A percentile compares a stretch with the other conserved stretches of the same genome.
Evolutionary conservation across 139 green algal species (phyloP).

Genomic region (Trebouxia sp.): DNA sequence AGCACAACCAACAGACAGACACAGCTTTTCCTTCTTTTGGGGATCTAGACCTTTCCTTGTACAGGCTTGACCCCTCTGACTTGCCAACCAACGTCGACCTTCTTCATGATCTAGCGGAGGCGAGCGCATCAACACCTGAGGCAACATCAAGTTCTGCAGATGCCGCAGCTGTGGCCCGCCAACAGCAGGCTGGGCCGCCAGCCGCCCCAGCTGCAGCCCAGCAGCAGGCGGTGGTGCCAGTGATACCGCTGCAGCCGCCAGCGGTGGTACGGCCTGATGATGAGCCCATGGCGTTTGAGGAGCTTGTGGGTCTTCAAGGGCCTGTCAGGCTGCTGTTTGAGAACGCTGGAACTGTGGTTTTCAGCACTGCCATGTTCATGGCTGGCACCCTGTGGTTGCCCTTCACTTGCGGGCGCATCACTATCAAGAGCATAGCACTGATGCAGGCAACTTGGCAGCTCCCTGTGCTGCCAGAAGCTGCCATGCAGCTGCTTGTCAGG

Average conservation of each 20-base stretch:
- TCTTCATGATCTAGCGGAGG: no score
- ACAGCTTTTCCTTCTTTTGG: no score
- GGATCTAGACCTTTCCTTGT: no score
- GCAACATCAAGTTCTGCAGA: no score
- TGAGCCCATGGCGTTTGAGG: constrained; percentile 57
- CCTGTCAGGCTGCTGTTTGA: constrained; percentile 45
- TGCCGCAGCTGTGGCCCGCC: neutral
- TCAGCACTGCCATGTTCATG: constrained; percentile 52
- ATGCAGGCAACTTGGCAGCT: neutral
- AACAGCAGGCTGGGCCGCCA: neutral
- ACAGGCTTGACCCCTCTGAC: no score
- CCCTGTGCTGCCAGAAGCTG: constrained; percentile 4
- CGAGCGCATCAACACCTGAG: no score
- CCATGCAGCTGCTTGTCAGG: constrained; percentile 10
- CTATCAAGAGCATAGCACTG: neutral
- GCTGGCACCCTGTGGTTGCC: constrained; percentile 40
- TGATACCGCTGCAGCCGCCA: neutral
- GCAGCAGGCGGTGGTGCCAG: neutral
- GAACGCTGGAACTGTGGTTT: constrained; percentile 53
- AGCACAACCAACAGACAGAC: no score
- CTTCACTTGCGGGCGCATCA: constrained; percentile 45
- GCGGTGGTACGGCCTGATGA: neutral
- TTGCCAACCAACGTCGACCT: no score
- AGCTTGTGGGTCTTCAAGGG: constrained; percentile 60
- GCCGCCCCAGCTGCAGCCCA: neutral